Base-by-base conservation (phyloP, 2,329 filamentous ascomycete species). In the Aspergillus sp. region DNA sequence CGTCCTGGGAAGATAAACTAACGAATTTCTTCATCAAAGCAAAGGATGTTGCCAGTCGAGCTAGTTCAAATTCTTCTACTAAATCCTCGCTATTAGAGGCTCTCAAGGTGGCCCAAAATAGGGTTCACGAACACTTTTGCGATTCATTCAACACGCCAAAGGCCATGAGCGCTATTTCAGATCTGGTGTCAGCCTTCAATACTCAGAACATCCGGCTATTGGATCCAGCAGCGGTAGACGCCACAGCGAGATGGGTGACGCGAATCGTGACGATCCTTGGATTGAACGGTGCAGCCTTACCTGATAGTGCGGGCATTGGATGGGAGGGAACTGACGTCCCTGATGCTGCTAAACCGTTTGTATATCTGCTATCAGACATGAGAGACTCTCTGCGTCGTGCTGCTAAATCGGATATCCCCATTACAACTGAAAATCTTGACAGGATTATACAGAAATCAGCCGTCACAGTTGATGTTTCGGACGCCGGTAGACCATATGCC, bases 141-240 rank as follows among this genome's bases (percentile, higher is more conserved):
- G 34, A 37, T n/a, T 37, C 34, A 5, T 37, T 37, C 5, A 37
- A 37, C 0, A 37, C 34, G 12, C 15, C 34, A 15, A n/a, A 13
- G 2, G 34, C 9, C 34, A 37, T 37, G 34, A 4, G 5, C 5
- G 5, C 15, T n/a, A 13, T 37, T 37, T n/a, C 34, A 5, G 34
- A 37, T 15, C 7, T 37, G 2, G 34, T 37, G 0, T 15, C 34
- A 0, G 34, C 6, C 2, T 13, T 37, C 15, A 37, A 37, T 5
- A 15, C 5, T 0, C 12, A 5, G 0, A 13, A 37, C 2, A 7
- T 2, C 1, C 4, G 12, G 2, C n/a, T 4, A n/a, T 13, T 15
- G 5, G 12, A 37, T 3, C 9, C 27, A 30, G 1, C 27, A 30
- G 6, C 13, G 6, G 34, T 37, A 5, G 15, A 15, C 4, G 5